Conservation (phyloP, 2,329 filamentous ascomycete genomes). For the Calonectria naviculata region DNA sequence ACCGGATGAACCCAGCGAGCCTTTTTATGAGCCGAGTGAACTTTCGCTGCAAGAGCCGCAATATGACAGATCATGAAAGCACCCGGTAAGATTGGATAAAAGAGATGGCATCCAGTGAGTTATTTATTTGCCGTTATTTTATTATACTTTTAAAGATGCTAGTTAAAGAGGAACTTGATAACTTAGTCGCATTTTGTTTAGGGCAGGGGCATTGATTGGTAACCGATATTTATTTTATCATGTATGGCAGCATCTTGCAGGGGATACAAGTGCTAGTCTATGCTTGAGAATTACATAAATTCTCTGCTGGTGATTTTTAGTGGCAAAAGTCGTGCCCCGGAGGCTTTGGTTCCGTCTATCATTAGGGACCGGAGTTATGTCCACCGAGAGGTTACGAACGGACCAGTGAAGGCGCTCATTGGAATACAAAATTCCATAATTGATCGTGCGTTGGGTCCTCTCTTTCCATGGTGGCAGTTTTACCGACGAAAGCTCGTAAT, state of each 20-base stretch:
- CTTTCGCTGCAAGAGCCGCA: not conserved
- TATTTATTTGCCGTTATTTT: too few relatives aligned
- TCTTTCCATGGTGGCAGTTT: not conserved
- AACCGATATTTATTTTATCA: not conserved
- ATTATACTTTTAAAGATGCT: too few relatives aligned
- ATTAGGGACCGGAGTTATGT: not conserved
- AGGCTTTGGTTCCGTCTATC: not conserved
- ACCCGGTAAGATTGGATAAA: not conserved
- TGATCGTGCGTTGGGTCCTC: not conserved
- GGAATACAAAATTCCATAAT: too few relatives aligned
- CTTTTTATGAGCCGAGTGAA: slow-evolving; percentile 12
- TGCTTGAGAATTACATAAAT: not conserved
- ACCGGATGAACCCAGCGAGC: slow-evolving; percentile 4
- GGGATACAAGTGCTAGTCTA: not conserved
- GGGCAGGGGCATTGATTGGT: too few relatives aligned
- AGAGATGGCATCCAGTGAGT: not conserved
- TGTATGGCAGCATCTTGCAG: not conserved
- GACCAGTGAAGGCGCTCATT: not conserved
- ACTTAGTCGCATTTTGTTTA: too few relatives aligned
- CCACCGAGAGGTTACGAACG: not conserved
- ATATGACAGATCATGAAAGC: not conserved
- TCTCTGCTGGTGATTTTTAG: not conserved
- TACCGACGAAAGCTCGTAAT: not conserved
- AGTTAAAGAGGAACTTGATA: too few relatives aligned
- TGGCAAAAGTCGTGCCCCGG: not conserved